phyloP scores from a whole-genome alignment of 2,329 filamentous ascomycete genomes.

The Colletotrichum melonis region DNA sequence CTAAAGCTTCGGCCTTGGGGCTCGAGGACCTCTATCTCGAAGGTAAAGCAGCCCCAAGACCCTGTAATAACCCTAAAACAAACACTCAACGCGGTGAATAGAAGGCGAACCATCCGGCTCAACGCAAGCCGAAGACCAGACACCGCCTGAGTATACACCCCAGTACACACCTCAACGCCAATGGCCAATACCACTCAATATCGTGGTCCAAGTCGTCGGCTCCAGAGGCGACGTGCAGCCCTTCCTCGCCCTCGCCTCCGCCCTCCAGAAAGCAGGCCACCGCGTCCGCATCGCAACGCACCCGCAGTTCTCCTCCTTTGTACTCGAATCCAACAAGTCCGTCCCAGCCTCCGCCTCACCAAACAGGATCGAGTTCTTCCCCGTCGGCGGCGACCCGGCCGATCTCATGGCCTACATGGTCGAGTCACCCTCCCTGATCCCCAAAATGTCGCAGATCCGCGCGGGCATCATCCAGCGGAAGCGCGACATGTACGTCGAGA shows the following conservation, averaged over 20 bases:
- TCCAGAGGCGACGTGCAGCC: conserved; percentile 67
- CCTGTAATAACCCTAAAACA: neutral
- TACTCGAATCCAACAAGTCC: conserved; percentile 47
- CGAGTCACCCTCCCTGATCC: conserved; percentile 42
- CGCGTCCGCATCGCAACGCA: conserved; percentile 64
- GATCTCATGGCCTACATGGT: conserved; percentile 50
- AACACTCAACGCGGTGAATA: neutral
- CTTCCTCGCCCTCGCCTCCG: conserved; percentile 63
- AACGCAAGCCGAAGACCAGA: neutral
- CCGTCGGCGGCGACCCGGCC: conserved; percentile 63
- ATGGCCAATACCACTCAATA: conserved; percentile 51
- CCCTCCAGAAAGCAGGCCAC: conserved; percentile 59
- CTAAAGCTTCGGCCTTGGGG: conserved; percentile 14
- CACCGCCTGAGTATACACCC: conserved; percentile 14
- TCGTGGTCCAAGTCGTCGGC: conserved; percentile 66
- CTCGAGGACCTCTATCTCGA: conserved; percentile 23
- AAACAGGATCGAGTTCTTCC: conserved; percentile 59
- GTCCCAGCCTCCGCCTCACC: neutral
- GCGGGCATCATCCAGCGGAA: conserved; percentile 41
- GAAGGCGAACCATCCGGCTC: conserved; percentile 20
- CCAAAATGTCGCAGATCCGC: conserved; percentile 41
- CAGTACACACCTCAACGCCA: neutral
- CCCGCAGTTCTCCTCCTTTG: conserved; percentile 58
- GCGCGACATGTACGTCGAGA: conserved; percentile 39
- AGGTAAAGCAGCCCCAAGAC: neutral